These are phyloP conservation scores for Ceriops decandra DNA, from an alignment of 345 rosid genomes.

Conservation along the genomic window DNA sequence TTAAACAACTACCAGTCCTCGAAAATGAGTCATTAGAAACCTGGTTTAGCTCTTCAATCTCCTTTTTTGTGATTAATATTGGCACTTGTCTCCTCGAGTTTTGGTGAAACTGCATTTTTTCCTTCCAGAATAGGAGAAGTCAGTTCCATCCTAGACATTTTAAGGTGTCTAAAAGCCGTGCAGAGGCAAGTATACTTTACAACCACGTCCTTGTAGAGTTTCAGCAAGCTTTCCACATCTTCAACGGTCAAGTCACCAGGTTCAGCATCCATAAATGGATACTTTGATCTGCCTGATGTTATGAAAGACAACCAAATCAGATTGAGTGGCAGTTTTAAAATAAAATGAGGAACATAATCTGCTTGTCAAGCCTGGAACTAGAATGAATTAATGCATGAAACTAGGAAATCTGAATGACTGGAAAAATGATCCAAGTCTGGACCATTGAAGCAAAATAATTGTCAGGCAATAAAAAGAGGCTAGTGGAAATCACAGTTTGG, in stretches of 20 bases:
- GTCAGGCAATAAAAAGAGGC: background rate
- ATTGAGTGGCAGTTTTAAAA: background rate
- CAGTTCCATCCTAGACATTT: constrained; percentile 17
- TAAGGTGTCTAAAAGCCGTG: constrained; percentile 29
- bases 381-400: no score
- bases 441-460: background rate
- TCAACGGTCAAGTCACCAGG: constrained; percentile 41
- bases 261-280: constrained; percentile 50
- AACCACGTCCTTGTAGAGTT: constrained; percentile 54
- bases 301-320: background rate
- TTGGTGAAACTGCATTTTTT: background rate
- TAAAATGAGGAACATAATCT: background rate
- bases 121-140: constrained; percentile 13
- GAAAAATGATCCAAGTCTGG: background rate
- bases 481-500: background rate
- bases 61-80: background rate
- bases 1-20: no score
- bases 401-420: background rate
- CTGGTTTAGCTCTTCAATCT: constrained; percentile 11
- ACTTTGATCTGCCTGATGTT: constrained; percentile 30
- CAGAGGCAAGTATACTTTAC: constrained; percentile 38
- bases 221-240: constrained; percentile 48
- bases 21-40: background rate
- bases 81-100: constrained; percentile 6
- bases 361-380: background rate